phyloP scores from a whole-genome alignment of 805 yeast species.

The Ogataea pignaliae region DNA sequence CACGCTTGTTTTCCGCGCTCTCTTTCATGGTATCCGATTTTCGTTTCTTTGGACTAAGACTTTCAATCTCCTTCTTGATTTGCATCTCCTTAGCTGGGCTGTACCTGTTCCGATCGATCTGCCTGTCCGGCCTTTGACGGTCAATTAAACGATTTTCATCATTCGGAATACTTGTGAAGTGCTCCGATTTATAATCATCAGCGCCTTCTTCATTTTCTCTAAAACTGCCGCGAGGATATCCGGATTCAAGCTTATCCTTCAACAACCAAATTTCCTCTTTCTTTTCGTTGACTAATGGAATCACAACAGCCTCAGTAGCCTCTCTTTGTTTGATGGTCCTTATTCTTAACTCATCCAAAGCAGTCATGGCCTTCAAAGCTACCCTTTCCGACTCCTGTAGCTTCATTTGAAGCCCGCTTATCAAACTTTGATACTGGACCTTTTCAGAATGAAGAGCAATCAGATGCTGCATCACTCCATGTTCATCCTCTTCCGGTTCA shows the following conservation, averaged over 20 bases:
- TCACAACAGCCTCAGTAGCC: conserved; percentile 7
- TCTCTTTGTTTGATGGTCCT: background rate
- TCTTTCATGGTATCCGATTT: background rate
- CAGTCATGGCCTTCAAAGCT: conserved; percentile 3
- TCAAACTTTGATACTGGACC: background rate
- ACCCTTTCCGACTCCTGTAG: background rate
- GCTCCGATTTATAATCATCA: background rate
- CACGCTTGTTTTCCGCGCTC: background rate
- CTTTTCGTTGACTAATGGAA: conserved; percentile 18
- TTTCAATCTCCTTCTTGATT: background rate
- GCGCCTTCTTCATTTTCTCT: background rate
- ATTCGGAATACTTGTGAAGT: conserved; percentile 10
- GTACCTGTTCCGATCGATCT: background rate
- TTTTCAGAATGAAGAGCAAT: background rate
- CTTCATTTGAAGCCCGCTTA: background rate
- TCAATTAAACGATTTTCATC: conserved; percentile 5
- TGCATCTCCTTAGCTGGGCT: background rate
- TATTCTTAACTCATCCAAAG: background rate
- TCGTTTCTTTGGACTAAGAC: background rate
- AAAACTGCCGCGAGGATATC: background rate
- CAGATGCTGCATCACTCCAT: background rate
- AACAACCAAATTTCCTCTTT: conserved; percentile 8
- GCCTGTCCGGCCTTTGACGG: conserved; percentile 2
- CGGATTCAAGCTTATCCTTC: too few relatives aligned
- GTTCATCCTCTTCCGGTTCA: background rate